Evolutionary conservation across 1,284 basidiomycete genomes (phyloP).

Genomic region (Cryptococcus sp.): DNA sequence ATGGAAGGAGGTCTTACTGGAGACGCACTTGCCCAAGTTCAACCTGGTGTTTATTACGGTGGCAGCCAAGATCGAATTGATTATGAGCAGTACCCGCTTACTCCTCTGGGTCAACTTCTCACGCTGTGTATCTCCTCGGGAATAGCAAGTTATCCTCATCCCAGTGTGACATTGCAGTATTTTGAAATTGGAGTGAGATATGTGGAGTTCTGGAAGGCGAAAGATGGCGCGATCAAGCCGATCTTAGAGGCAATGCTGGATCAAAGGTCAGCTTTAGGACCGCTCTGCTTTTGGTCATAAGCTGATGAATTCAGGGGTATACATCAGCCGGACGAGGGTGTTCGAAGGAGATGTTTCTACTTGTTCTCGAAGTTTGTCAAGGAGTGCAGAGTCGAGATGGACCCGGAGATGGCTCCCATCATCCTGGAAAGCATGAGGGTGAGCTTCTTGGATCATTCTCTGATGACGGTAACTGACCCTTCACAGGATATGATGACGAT

Average conservation of each 20-base stretch:
- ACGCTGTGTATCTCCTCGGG: constrained; percentile 76
- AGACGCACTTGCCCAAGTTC: constrained; percentile 4
- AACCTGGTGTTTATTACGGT: constrained; percentile 15
- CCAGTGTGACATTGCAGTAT: constrained; percentile 83
- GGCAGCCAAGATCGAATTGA: constrained; percentile 57
- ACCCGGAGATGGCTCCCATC: constrained; percentile 63
- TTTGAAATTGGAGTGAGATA: constrained; percentile 92
- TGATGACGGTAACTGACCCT: background rate
- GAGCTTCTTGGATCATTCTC: constrained; percentile 17
- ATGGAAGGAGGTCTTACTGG: constrained; percentile 6
- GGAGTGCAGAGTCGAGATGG: constrained; percentile 74
- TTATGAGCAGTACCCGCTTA: constrained; percentile 80
- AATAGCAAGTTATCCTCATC: constrained; percentile 78
- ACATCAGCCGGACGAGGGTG: constrained; percentile 67
- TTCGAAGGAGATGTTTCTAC: constrained; percentile 81
- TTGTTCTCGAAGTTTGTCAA: constrained; percentile 91
- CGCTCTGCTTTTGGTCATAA: too few species aligned
- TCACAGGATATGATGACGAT: constrained; percentile 52
- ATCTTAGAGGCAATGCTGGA: constrained; percentile 87
- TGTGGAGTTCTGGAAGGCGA: constrained; percentile 91
- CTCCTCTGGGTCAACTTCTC: constrained; percentile 85
- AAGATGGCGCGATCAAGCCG: constrained; percentile 77
- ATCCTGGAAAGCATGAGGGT: constrained; percentile 69
- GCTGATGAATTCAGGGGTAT: constrained; percentile 61
- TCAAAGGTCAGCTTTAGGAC: too few species aligned